These are phyloP conservation scores for Poterioochromonas sp. DNA, from an alignment of 352 stramenopile genomes.

Conservation along the genomic window DNA sequence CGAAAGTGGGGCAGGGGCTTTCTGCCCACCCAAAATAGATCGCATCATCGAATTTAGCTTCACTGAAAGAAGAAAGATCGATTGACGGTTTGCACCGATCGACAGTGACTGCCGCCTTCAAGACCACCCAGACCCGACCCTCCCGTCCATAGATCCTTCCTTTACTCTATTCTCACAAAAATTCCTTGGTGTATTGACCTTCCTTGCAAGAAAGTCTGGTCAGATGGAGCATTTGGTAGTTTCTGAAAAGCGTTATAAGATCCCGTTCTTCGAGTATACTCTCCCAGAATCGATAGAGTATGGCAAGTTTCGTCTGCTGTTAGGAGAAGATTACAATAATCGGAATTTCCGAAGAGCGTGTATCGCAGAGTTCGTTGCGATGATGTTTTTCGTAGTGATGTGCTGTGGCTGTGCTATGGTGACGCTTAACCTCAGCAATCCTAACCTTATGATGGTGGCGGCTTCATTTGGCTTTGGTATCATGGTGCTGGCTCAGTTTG, in stretches of 20 bases:
- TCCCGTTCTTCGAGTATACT: not conserved
- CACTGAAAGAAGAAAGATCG: no score
- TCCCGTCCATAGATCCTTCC: no score
- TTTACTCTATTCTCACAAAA: no score
- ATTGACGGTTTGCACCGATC: no score
- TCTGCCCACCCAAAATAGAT: no score
- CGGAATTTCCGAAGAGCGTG: slow-evolving; percentile 19
- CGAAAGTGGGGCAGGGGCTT: no score
- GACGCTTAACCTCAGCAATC: not conserved
- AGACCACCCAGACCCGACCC: no score
- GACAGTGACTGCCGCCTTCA: no score
- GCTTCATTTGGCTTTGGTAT: slow-evolving; percentile 29
- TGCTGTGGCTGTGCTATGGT: slow-evolving; percentile 32
- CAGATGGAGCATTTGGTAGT: no score
- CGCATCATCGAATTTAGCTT: no score
- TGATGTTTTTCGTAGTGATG: slow-evolving; percentile 28
- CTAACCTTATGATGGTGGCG: slow-evolving; percentile 24
- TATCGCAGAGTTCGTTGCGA: slow-evolving; percentile 18
- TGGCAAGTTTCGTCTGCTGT: not conserved
- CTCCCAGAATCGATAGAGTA: slow-evolving; percentile 11
- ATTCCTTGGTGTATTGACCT: no score
- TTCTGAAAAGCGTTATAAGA: not conserved
- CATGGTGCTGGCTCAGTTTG: slow-evolving; percentile 28
- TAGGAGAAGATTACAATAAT: slow-evolving; percentile 6
- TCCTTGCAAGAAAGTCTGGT: no score